phyloP scores from a whole-genome alignment of 805 yeast genomes.

The Saccharomyces paradoxus region DNA sequence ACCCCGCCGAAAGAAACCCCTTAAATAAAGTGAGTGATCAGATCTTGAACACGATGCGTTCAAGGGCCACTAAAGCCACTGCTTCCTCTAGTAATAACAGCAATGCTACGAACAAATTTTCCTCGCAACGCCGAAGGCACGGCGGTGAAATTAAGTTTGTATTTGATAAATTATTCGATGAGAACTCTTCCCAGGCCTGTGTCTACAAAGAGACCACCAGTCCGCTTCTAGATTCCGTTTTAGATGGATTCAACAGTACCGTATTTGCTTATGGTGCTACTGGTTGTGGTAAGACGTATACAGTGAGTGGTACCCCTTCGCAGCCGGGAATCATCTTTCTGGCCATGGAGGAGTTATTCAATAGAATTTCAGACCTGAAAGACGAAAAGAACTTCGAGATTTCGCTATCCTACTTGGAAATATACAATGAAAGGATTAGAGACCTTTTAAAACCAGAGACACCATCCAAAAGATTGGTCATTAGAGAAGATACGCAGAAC shows the following conservation, averaged over 20 bases:
- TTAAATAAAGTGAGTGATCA: conserved; percentile 27
- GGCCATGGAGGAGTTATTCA: conserved; percentile 69
- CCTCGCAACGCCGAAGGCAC: neutral
- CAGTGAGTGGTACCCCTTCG: conserved; percentile 67
- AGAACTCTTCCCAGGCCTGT: conserved; percentile 51
- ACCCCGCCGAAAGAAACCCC: conserved; percentile 71
- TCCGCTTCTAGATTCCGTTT: conserved; percentile 62
- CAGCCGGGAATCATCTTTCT: conserved; percentile 74
- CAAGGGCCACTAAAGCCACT: conserved; percentile 5
- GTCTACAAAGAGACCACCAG: conserved; percentile 60
- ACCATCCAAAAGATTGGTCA: conserved; percentile 39
- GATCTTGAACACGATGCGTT: conserved; percentile 24
- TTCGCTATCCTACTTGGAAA: conserved; percentile 69
- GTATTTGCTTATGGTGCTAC: conserved; percentile 97
- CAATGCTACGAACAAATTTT: neutral
- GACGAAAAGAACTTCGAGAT: conserved; percentile 54
- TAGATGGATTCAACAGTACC: conserved; percentile 85
- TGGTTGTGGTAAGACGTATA: conserved; percentile 95
- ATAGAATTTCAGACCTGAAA: conserved; percentile 44
- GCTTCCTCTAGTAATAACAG: neutral
- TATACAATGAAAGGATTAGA: conserved; percentile 81
- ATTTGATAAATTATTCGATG: conserved; percentile 74
- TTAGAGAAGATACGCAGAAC: conserved; percentile 64
- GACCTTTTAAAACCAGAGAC: conserved; percentile 62
- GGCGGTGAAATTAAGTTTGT: conserved; percentile 63